phyloP scores from a whole-genome alignment of 1,284 basidiomycete genomes.

The Sphagnurus paluster region DNA sequence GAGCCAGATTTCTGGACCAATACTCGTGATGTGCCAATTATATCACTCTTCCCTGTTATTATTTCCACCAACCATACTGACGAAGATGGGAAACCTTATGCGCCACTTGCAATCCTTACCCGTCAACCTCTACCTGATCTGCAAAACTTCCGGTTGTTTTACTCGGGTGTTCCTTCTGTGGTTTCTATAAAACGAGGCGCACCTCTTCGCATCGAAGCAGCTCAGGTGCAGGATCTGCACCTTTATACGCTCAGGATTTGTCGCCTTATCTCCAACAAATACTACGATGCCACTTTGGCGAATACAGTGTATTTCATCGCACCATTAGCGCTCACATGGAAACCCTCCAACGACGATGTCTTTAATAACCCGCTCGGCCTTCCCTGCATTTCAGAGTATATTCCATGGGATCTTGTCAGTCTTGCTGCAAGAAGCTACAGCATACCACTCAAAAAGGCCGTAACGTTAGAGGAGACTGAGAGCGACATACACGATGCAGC shows the following conservation, averaged over 20 bases:
- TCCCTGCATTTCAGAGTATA: conserved; percentile 40
- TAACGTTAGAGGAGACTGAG: conserved; percentile 40
- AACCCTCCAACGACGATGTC: conserved; percentile 23
- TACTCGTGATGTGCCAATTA: conserved; percentile 43
- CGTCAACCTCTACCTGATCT: conserved; percentile 62
- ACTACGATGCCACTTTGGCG: conserved; percentile 50
- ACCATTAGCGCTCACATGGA: conserved; percentile 48
- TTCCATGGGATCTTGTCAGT: conserved; percentile 66
- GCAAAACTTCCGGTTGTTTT: conserved; percentile 56
- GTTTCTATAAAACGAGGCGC: conserved; percentile 46
- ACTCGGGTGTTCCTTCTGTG: conserved; percentile 42
- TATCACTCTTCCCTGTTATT: conserved; percentile 55
- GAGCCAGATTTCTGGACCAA: conserved; percentile 65
- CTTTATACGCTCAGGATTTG: conserved; percentile 63
- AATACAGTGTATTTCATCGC: conserved; percentile 65
- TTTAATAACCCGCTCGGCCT: conserved; percentile 28
- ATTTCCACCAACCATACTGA: conserved; percentile 38
- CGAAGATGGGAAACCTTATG: conserved; percentile 36
- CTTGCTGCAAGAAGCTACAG: conserved; percentile 52
- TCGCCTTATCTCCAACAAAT: conserved; percentile 67
- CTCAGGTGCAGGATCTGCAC: conserved; percentile 49
- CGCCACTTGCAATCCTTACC: conserved; percentile 65
- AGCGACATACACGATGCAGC: conserved; percentile 58
- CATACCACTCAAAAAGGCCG: conserved; percentile 43
- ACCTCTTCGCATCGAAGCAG: conserved; percentile 49